Percentiles rank a stretch among this genome's conserved stretches.
These are phyloP conservation scores for Tylopilus cervinicoccineus DNA, from an alignment of 768 basidiomycete species.

Conservation along the genomic window DNA sequence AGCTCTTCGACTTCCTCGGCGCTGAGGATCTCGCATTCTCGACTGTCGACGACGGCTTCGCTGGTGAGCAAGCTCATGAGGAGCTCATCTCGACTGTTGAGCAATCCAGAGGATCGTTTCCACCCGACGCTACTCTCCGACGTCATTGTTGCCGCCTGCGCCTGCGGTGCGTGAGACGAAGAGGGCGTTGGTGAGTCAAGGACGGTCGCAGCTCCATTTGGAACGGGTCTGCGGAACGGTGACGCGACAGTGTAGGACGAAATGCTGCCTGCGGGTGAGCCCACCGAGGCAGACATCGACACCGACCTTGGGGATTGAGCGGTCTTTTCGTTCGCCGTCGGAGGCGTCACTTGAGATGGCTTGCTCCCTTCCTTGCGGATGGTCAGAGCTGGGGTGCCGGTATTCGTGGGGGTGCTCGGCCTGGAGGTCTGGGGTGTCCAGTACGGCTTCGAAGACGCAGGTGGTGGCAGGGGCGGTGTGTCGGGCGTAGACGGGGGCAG, in stretches of 20 bases:
- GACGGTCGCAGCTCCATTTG: slow-evolving; percentile 10
- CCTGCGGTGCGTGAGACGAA: slow-evolving; percentile 32
- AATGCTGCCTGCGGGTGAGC: slow-evolving; percentile 25
- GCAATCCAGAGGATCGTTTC: slow-evolving; percentile 41
- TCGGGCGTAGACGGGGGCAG: slow-evolving; percentile 8
- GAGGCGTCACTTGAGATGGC: slow-evolving; percentile 19
- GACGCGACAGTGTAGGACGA: slow-evolving; percentile 22
- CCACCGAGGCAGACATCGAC: slow-evolving; percentile 16
- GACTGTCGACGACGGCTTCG: slow-evolving; percentile 91
- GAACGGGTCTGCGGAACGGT: slow-evolving; percentile 15
- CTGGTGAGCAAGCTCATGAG: slow-evolving; percentile 87
- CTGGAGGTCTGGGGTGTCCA: slow-evolving; percentile 44
- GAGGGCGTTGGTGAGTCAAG: slow-evolving; percentile 38
- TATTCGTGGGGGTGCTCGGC: slow-evolving; percentile 27
- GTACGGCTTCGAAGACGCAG: slow-evolving; percentile 35
- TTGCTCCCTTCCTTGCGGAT: slow-evolving; percentile 51
- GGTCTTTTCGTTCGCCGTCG: slow-evolving; percentile 20
- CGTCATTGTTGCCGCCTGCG: slow-evolving; percentile 33
- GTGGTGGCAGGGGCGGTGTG: slow-evolving; percentile 25
- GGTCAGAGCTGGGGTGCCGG: slow-evolving; percentile 34
- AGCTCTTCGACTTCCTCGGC: slow-evolving; percentile 69
- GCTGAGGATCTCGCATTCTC: slow-evolving; percentile 71
- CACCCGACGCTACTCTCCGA: slow-evolving; percentile 34
- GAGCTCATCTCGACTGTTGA: slow-evolving; percentile 75
- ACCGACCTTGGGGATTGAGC: slow-evolving; percentile 24